These are phyloP conservation scores for Cytospora chrysosperma DNA, from an alignment of 2,329 filamentous ascomycete genomes.

Conservation along the genomic window DNA sequence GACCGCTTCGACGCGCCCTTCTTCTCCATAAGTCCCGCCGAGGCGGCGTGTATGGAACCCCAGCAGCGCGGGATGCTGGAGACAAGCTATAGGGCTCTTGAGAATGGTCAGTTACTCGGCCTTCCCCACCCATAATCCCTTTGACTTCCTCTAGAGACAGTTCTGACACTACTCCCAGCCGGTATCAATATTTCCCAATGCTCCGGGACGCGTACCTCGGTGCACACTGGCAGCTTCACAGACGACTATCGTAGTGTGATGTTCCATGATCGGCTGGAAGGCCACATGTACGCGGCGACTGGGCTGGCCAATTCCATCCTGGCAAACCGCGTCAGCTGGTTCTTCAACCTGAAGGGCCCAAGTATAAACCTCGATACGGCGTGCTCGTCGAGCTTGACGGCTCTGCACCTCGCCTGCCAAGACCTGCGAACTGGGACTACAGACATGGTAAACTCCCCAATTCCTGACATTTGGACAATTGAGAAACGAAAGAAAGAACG, in stretches of 20 bases:
- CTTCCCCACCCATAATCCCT: accelerated
- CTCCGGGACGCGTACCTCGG: constrained; percentile 11
- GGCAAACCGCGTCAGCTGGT: constrained; percentile 42
- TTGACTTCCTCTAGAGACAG: no score
- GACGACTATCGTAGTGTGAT: constrained; percentile 28
- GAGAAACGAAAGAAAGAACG: background rate
- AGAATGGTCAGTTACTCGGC: constrained; percentile 14
- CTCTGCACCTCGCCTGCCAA: constrained; percentile 10
- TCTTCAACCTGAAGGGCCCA: constrained; percentile 38
- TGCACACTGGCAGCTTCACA: constrained; percentile 31
- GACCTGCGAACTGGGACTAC: constrained; percentile 2
- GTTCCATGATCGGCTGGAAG: constrained; percentile 25
- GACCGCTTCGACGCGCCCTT: constrained; percentile 19
- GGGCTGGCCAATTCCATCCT: constrained; percentile 28
- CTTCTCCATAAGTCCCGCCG: constrained; percentile 17
- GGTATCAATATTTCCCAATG: background rate
- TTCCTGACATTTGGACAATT: no score
- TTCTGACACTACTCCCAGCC: background rate
- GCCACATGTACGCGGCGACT: constrained; percentile 33
- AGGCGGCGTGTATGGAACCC: constrained; percentile 14
- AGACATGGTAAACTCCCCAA: background rate
- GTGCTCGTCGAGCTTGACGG: constrained; percentile 32
- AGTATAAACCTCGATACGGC: constrained; percentile 41
- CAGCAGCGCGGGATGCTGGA: constrained; percentile 17
- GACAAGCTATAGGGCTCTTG: constrained; percentile 10